Conservation (phyloP, 2,329 filamentous ascomycete species). For the Botrytis pseudocinerea region DNA sequence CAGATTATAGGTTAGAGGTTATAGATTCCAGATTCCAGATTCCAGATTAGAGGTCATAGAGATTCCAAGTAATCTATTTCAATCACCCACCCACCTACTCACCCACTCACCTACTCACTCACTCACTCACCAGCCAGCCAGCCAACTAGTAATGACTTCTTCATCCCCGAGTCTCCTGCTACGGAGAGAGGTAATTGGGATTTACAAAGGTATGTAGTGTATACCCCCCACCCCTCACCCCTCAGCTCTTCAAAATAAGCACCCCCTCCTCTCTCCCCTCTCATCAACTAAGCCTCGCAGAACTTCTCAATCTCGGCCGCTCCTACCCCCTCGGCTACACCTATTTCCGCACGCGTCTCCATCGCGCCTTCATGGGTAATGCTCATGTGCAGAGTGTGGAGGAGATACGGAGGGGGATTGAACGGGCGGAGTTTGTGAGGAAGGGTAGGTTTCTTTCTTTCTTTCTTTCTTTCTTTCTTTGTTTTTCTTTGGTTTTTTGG, state of each 20-base stretch:
- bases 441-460: conserved; percentile 62
- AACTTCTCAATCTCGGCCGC: conserved; percentile 79
- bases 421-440: conserved; percentile 81
- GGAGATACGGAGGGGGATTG: conserved; percentile 74
- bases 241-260: no score
- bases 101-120: no score
- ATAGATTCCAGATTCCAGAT: no score
- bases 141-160: neutral
- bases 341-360: conserved; percentile 79
- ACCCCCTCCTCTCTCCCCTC: no score
- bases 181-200: neutral
- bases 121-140: no score
- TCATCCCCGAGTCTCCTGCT: neutral
- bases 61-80: no score
- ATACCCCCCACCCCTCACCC: no score
- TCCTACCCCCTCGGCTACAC: conserved; percentile 83
- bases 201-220: neutral
- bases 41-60: no score
- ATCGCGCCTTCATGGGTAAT: conserved; percentile 82
- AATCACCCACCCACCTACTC: no score
- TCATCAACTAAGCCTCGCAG: conserved; percentile 47
- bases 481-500: no score
- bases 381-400: conserved; percentile 68
- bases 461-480: no score
- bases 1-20: no score